These are phyloP conservation scores for Sphaceloma murrayae DNA, from an alignment of 2,329 filamentous ascomycete genomes.

Conservation along the genomic window DNA sequence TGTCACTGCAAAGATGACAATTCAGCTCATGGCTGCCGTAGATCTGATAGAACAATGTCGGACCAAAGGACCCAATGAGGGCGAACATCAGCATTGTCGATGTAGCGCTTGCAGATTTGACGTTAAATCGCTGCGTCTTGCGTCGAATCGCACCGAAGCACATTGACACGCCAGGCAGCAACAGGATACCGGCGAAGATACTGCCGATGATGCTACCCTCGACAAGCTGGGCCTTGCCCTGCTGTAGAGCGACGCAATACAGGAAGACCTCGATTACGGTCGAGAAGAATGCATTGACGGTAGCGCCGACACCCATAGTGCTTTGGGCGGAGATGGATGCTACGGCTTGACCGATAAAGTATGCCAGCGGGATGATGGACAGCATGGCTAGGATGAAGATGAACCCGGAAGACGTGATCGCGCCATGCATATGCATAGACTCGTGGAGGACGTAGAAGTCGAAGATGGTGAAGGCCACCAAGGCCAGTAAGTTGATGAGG, in stretches of 20 bases:
- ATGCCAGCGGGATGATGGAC: slow-evolving; percentile 91
- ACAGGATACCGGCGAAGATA: slow-evolving; percentile 92
- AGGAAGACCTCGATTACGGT: slow-evolving; percentile 96
- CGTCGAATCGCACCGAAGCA: slow-evolving; percentile 96
- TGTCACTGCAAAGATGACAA: slow-evolving; percentile 57
- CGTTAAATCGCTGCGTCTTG: slow-evolving; percentile 97
- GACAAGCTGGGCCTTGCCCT: slow-evolving; percentile 86
- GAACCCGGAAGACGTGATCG: slow-evolving; percentile 73
- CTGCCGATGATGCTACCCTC: slow-evolving; percentile 96
- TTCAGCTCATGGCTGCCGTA: slow-evolving; percentile 95
- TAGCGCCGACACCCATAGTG: slow-evolving; percentile 94
- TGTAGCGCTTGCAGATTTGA: slow-evolving; percentile 88
- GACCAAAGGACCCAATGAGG: slow-evolving; percentile 87
- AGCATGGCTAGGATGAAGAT: slow-evolving; percentile 75
- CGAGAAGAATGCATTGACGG: slow-evolving; percentile 96
- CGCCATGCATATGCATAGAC: slow-evolving; percentile 57
- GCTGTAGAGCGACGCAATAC: slow-evolving; percentile 84
- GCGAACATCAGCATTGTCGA: slow-evolving; percentile 97
- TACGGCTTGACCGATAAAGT: slow-evolving; percentile 97
- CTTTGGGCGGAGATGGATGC: slow-evolving; percentile 97
- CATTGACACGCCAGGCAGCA: slow-evolving; percentile 92
- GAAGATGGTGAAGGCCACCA: slow-evolving; percentile 90
- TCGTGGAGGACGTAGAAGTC: slow-evolving; percentile 76
- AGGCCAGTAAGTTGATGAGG: slow-evolving; percentile 87
- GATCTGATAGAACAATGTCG: slow-evolving; percentile 96